Conservation (phyloP, 345 rosid species). For the Toxicodendron radicans region DNA sequence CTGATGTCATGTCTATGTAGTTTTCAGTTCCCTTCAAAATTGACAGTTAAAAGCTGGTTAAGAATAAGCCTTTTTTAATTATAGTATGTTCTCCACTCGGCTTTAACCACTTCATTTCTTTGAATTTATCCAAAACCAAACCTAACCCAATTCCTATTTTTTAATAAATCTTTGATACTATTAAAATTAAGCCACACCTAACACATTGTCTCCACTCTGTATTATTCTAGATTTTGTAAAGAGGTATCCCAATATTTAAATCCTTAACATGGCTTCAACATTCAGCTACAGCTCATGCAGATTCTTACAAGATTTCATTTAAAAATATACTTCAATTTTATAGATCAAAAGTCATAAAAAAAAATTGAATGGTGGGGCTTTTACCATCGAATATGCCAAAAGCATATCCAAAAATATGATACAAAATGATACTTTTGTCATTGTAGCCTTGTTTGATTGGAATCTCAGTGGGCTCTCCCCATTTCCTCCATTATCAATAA, state of each 20-base stretch:
- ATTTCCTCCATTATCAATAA: not conserved
- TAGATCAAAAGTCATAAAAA: not conserved
- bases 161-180: too few relatives aligned
- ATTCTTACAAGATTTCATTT: not conserved
- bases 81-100: not conserved
- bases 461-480: conserved; percentile 37
- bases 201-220: not conserved
- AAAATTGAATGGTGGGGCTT: conserved; percentile 11
- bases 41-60: too few relatives aligned
- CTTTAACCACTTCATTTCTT: too few relatives aligned
- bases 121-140: not conserved
- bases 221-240: not conserved
- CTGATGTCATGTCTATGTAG: not conserved
- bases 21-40: too few relatives aligned
- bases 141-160: not conserved
- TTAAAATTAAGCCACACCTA: not conserved
- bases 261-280: not conserved
- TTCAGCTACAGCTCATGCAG: conserved; percentile 3
- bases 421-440: conserved; percentile 23
- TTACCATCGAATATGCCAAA: conserved; percentile 24
- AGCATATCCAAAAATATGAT: conserved; percentile 22
- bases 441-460: conserved; percentile 30
- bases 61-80: not conserved
- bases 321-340: not conserved
- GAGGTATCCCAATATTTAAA: not conserved